phyloP scores from a whole-genome alignment of 31 red algal species.

The Endocladia muricata region DNA sequence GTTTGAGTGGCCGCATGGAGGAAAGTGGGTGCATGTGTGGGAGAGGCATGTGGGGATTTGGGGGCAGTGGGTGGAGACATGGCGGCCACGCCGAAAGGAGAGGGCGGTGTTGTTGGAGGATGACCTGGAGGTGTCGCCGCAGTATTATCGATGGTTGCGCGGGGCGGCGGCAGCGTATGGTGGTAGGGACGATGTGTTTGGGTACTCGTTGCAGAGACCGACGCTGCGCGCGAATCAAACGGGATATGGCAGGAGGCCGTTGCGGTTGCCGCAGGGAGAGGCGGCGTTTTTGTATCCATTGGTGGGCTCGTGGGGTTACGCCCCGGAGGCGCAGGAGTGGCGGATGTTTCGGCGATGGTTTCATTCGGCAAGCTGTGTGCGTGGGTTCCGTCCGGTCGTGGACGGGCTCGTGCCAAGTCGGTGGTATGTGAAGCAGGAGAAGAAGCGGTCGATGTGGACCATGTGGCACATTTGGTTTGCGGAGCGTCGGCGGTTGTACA shows the following conservation, averaged over 20 bases:
- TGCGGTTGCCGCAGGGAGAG: conserved; percentile 23
- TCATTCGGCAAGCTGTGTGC: conserved; percentile 30
- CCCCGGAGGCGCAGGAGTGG: conserved; percentile 32
- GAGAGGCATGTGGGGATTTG: conserved; percentile 49
- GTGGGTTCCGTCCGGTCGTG: conserved; percentile 39
- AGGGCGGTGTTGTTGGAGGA: conserved; percentile 55
- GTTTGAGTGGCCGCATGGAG: conserved; percentile 54
- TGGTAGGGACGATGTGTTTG: conserved; percentile 33
- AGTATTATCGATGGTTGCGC: conserved; percentile 38
- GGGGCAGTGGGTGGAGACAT: conserved; percentile 61
- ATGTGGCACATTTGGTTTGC: conserved; percentile 66
- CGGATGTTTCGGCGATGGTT: conserved; percentile 48
- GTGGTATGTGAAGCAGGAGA: conserved; percentile 66
- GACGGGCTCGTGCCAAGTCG: conserved; percentile 33
- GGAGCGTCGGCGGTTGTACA: conserved; percentile 20
- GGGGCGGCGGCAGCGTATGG: conserved; percentile 31
- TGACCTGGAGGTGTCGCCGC: conserved; percentile 70
- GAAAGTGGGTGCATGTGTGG: conserved; percentile 50
- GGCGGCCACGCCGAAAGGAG: conserved; percentile 19
- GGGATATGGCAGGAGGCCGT: conserved; percentile 33
- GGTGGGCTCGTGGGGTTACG: conserved; percentile 60
- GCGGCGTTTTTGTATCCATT: conserved; percentile 45
- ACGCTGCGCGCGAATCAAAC: conserved; percentile 42
- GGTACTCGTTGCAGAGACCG: conserved; percentile 54
- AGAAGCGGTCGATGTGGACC: conserved; percentile 55